Base-by-base conservation (phyloP, 306 rosid genomes). In the Argentina anserina region DNA sequence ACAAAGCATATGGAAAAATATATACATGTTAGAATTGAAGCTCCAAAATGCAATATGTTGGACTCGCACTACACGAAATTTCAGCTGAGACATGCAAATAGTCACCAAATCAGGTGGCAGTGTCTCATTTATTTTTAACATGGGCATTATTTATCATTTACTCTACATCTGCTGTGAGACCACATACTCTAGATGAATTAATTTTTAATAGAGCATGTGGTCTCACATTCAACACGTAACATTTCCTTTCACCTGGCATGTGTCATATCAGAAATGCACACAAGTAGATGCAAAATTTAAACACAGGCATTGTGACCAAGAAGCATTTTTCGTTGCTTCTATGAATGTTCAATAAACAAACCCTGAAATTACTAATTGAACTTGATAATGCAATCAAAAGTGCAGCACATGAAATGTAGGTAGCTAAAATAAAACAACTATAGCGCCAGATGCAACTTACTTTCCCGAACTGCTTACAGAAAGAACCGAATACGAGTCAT, bases 381-480 rank as follows among this genome's bases (percentile, higher is more conserved):
- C n/a, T 34, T n/a, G 6, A n/a, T 33, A 34, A 34, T n/a, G 33
- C 31, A n/a, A 21, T 52, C 36, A 23, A 21, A 34, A 69, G 15
- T 13, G 55, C 36, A 50, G 2, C 23, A 4, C n/a, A n/a, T 36
- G 34, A 69, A 29, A 69, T 11, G 9, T 47, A 12, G 12, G 46
- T 50, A 70, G 25, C 55, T 25, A 53, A 58, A 56, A 20, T 5
- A 7, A 14, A 28, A 63, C 23, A 25, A 40, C 46, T 39, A 20
- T 9, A 71, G 55, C 0, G 41, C 75, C 18, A 3, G 58, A 28
- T 11, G 82, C 71, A 80, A 87, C 99, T 88, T 88, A 95, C 99
- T 95, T 95, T 83, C 97, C 99, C 4, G 99, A 95, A 84, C 93
- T 88, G 94, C 99, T 95, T 56, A 91, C 85, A 76, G 99, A 95